Base-by-base conservation (phyloP, 495 filamentous ascomycete species). In the Neurospora sp. region DNA sequence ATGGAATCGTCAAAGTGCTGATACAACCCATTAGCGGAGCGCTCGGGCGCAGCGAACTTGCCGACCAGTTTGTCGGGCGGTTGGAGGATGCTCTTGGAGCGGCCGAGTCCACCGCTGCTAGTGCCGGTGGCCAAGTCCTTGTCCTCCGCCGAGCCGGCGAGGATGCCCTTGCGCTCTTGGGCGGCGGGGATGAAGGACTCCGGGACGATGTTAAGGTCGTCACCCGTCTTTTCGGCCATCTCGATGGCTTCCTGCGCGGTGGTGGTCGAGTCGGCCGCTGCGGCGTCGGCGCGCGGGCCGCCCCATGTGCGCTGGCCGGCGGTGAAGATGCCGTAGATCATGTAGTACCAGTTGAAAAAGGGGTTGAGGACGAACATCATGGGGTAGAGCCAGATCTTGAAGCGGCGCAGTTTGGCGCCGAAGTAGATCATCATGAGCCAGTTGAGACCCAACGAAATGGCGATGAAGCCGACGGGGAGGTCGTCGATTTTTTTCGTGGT, bases 271-370 rank as follows among this genome's bases (percentile, higher is more conserved):
- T 96, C 93, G 1, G 96, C 96, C 72, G 90, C 84, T 44, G 93
- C 94, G 39, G 96, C 95, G 82, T 99, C 96, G 0, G 94, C 94
- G 75, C 96, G 89, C 27, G 96, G 96, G 5, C 96, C 96, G 76
- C 96, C 96, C 96, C 96, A 99, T 5, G 96, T 99, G 42, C 96
- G 88, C 79, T 98, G 94, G 27, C 95, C 94, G 27, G 96, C 94
- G 6, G 96, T 99, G 80, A 97, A 97, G 39, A 90, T 90, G 54
- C 89, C 89, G 79, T 91, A 91, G 11, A 97, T 91, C 92, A 97
- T 97, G 84, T 98, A 99, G 44, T 93, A 86, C 96, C 96, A 99
- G 82, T 99, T 98, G 87, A 98, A 95, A 79, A 98, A 97, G 0
- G 96, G 96, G 78, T 97, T 98, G 73, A 98, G 79, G 70, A 97